Base-by-base conservation (phyloP, 75 land plant species). In the Picea glauca region DNA sequence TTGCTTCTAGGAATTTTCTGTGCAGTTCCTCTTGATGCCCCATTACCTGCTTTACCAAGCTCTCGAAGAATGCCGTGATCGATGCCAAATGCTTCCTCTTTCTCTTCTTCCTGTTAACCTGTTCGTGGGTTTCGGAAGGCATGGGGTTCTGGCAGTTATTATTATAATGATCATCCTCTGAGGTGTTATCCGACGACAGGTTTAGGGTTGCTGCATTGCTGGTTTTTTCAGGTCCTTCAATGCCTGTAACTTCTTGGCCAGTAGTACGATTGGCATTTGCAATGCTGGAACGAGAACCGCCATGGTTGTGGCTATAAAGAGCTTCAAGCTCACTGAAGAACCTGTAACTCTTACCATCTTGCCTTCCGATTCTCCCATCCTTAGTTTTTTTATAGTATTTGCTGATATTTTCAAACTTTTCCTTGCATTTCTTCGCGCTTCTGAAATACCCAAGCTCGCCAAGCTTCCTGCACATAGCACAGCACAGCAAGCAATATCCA, bases 11-110 rank as follows among this genome's bases (percentile, higher is more conserved):
- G 79, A 91, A 91, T 67, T 80, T 83, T 31, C 78, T 59, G 33
- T 91, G 89, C 59, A 91, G 72, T 35, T 73, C 58, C 72, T 91
- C 93, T 80, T 91, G 93, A 18, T 83, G 86, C 62, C 87, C 91
- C 85, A 87, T 83, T 20, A 91, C 58, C 70, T 91, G 80, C 64
- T 81, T 87, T 64, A 87, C 84, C 65, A 91, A 59, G 20, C 66
- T 73, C 83, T 91, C 89, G 75, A 91, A 85, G 82, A 89, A 91
- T 0, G 76, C 60, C 18, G 77, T 79, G 76, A 88, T 75, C 14
- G 89, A 76, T 5, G 75, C 57, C 82, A 85, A 62, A 18, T 82
- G 64, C 72, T 63, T 77, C 75, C 82, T 61, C 72, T 82, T 79
- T 81, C 79, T 82, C 85, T 74, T 81, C 80, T 84, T 76, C 75